Percentiles rank a stretch among this genome's conserved stretches.
Conservation (phyloP, 2,329 filamentous ascomycete species). For the Colletotrichum trifolii region DNA sequence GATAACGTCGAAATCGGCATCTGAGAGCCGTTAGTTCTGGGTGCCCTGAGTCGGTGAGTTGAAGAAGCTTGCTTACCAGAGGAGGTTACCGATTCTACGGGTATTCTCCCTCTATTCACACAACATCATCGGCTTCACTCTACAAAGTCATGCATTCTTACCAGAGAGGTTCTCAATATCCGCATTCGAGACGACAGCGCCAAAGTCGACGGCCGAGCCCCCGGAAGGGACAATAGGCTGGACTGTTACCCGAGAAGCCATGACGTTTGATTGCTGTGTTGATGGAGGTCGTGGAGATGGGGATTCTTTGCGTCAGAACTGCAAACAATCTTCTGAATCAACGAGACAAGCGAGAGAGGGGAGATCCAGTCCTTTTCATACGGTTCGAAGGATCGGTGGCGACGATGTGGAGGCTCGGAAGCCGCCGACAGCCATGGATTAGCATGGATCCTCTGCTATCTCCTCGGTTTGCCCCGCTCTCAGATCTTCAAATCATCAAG, state of each 20-base stretch:
- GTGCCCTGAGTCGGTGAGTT: not conserved
- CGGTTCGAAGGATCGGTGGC: not conserved
- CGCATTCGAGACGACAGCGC: slow-evolving; percentile 66
- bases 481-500: slow-evolving; percentile 7
- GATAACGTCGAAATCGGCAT: slow-evolving; percentile 73
- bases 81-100: slow-evolving; percentile 72
- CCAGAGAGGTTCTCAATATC: slow-evolving; percentile 72
- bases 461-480: slow-evolving; percentile 26
- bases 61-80: slow-evolving; percentile 53
- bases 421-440: slow-evolving; percentile 26
- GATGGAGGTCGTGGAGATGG: not conserved
- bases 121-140: slow-evolving; percentile 24
- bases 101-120: slow-evolving; percentile 58
- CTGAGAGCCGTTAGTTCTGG: slow-evolving; percentile 48
- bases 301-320: not conserved
- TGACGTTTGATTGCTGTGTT: not conserved
- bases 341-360: not conserved
- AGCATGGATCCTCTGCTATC: not conserved
- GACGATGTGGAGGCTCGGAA: slow-evolving; percentile 24
- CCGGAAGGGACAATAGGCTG: slow-evolving; percentile 50
- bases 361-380: not conserved
- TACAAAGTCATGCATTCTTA: slow-evolving; percentile 51
- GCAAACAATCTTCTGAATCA: not conserved
- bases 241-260: slow-evolving; percentile 40
- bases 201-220: slow-evolving; percentile 65